Evolutionary conservation across 2,329 filamentous ascomycete species (phyloP), one percentile per base, ranked within the genome.

Genomic region (Sphaerulina musiva): DNA sequence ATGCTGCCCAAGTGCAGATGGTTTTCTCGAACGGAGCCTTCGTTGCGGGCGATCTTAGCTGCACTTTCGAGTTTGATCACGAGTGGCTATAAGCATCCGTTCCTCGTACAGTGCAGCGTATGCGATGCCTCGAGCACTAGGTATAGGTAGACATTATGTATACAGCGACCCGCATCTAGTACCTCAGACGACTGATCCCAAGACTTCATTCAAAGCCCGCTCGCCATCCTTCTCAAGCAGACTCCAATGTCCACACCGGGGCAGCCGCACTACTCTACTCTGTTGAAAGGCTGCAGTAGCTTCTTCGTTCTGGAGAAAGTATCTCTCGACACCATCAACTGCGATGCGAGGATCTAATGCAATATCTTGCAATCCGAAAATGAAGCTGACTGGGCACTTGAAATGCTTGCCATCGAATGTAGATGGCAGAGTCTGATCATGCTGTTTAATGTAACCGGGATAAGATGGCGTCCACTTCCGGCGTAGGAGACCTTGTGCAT

Each of bases 211-310:
- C 31, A 62, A 20, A 44, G 58, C 59, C 36, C 51, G 50, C 9
- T 48, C 36, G 11, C 59, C 57, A 26, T 57, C 52, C 38, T 67
- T 63, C 62, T 81, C 78, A 41, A 78, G 59, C 2, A 78, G 74
- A 11, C 75, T 74, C 72, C 79, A 82, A 66, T 83, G 80, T 0
- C 77, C 79, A 9, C 73, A 74, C 7, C 69, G 64, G 3, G 77
- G 73, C 6, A 82, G 63, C 40, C 76, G 59, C 14, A 80, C 66
- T 3, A 81, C 71, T 60, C 80, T 76, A 52, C 46, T 40, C 17
- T 50, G 23, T 17, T 42, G 20, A 40, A 31, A 47, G 26, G 23
- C 20, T 20, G 10, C 10, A 4, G 14, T 11, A 32, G 43, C 44
- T 23, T 54, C 23, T n/a, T 46, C 50, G 14, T 53, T 29, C 0